A percentile compares a stretch with the other conserved stretches of the same genome.
These are phyloP conservation scores for Russula olivacea DNA, from an alignment of 768 basidiomycete genomes.

Conservation along the genomic window DNA sequence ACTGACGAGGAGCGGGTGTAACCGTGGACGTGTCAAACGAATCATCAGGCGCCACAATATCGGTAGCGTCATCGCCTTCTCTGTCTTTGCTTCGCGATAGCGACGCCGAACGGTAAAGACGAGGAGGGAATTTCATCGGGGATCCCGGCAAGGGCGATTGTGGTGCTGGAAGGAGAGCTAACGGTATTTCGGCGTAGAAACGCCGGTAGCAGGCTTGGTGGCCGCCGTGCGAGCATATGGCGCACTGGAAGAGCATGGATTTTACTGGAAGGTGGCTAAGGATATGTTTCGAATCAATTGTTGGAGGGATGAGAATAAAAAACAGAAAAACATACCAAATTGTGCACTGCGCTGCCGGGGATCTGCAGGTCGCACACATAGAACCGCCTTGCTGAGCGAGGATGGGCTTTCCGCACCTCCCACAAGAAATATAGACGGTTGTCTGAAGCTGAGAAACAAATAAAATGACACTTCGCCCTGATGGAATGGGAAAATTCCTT, in stretches of 20 bases:
- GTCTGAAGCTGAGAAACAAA: conserved; percentile 55
- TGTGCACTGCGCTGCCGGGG: conserved; percentile 46
- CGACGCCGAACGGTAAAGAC: conserved; percentile 22
- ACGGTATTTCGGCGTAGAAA: conserved; percentile 57
- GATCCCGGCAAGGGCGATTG: conserved; percentile 28
- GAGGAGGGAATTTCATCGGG: conserved; percentile 14
- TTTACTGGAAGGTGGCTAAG: conserved; percentile 71
- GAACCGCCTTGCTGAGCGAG: conserved; percentile 44
- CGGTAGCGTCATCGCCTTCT: conserved; percentile 11
- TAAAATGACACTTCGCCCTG: background rate
- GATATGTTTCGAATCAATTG: background rate
- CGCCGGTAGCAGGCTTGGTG: conserved; percentile 72
- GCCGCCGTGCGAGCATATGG: conserved; percentile 73
- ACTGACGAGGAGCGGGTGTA: conserved; percentile 5
- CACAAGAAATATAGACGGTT: conserved; percentile 63
- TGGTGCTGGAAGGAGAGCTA: conserved; percentile 41
- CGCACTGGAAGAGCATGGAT: conserved; percentile 64
- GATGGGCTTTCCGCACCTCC: conserved; percentile 61
- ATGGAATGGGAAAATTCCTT: conserved; percentile 21
- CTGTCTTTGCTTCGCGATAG: conserved; percentile 26
- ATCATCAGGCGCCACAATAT: conserved; percentile 16
- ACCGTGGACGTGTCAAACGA: conserved; percentile 7
- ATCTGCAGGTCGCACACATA: conserved; percentile 53
- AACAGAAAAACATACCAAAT: conserved; percentile 54
- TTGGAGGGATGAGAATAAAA: background rate